These are phyloP conservation scores for Trifolium repens DNA, from an alignment of 306 rosid genomes.

Conservation along the genomic window DNA sequence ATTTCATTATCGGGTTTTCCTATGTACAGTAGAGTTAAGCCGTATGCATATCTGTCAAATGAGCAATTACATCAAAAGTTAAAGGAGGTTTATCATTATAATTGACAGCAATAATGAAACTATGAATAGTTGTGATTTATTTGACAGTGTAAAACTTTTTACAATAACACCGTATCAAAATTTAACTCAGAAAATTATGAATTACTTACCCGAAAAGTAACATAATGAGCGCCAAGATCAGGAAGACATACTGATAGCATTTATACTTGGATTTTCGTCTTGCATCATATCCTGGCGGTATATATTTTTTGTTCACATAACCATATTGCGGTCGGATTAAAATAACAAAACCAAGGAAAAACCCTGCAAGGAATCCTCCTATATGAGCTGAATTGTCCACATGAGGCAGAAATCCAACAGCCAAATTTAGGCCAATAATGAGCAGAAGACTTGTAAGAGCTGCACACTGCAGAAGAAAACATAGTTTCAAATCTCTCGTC, in stretches of 20 bases:
- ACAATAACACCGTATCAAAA: not conserved
- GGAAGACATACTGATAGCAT: slow-evolving; percentile 66
- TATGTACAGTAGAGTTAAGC: slow-evolving; percentile 45
- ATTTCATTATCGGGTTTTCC: not conserved
- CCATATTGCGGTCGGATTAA: slow-evolving; percentile 85
- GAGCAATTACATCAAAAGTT: slow-evolving; percentile 9
- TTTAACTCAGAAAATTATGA: not conserved
- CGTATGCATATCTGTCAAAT: slow-evolving; percentile 57
- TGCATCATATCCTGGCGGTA: slow-evolving; percentile 64
- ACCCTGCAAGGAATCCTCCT: slow-evolving; percentile 84
- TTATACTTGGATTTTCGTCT: slow-evolving; percentile 65
- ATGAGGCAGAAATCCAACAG: slow-evolving; percentile 79
- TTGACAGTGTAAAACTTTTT: not conserved
- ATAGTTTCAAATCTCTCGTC: slow-evolving; percentile 1
- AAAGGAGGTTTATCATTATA: not conserved
- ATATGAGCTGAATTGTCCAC: slow-evolving; percentile 94
- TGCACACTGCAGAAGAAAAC: slow-evolving; percentile 61
- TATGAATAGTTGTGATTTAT: not conserved
- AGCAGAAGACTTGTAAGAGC: slow-evolving; percentile 60
- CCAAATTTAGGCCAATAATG: slow-evolving; percentile 68
- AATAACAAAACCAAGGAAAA: slow-evolving; percentile 76
- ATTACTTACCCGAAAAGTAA: slow-evolving; percentile 64
- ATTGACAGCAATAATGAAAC: no score
- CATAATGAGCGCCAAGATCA: slow-evolving; percentile 47
- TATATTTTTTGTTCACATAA: slow-evolving; percentile 59